phyloP scores from a whole-genome alignment of 2,329 filamentous ascomycete genomes.

The Emmonsiellopsis sp. region DNA sequence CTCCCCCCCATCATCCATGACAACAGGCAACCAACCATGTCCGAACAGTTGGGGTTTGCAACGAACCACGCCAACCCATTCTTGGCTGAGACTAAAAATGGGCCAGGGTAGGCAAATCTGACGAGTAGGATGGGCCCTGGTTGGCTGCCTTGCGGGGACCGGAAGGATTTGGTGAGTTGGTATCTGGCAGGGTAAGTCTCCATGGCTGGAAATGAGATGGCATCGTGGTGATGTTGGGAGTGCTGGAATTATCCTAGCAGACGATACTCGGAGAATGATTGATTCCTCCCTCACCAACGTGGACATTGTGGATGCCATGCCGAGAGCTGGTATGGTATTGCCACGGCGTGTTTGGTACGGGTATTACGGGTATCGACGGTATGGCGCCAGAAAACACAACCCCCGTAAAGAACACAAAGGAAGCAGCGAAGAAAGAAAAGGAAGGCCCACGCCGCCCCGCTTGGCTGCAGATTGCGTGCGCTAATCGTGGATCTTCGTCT shows the following conservation, averaged over 20 bases:
- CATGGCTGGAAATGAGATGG: too few species aligned
- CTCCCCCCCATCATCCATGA: background rate
- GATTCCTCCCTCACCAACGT: too few species aligned
- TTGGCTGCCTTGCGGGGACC: background rate
- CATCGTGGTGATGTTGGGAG: background rate
- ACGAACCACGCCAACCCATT: background rate
- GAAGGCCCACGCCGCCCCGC: background rate
- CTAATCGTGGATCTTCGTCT: background rate
- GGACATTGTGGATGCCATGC: background rate
- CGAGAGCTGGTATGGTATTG: too few species aligned
- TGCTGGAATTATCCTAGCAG: too few species aligned
- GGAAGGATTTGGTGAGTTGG: background rate
- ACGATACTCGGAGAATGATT: too few species aligned
- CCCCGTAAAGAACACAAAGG: background rate
- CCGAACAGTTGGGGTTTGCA: background rate
- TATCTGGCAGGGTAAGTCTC: background rate
- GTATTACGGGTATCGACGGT: background rate
- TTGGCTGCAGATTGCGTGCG: background rate
- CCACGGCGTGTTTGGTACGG: too few species aligned
- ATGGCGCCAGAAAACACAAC: background rate
- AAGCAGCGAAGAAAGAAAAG: background rate
- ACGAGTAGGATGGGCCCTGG: background rate
- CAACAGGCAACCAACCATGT: background rate
- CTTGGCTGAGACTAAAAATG: background rate
- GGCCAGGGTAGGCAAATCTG: background rate